Conservation (phyloP, 225 moss, liverwort and hornwort species). For the Straminergon stramineum region DNA sequence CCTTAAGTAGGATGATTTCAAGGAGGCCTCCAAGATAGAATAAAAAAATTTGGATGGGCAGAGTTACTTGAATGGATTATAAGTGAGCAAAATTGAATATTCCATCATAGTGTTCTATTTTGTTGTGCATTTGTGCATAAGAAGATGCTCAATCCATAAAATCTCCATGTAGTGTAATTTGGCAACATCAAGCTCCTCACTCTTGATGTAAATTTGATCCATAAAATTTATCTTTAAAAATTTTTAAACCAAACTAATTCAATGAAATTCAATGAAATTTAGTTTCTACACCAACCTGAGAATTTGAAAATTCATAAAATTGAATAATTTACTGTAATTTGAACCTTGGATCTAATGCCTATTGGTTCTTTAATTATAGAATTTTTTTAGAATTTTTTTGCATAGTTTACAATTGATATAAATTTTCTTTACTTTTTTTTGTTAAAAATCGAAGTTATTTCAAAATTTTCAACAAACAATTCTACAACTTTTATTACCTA, state of each 20-base stretch:
- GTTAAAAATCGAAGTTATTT: neutral
- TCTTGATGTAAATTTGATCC: neutral
- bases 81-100: neutral
- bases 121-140: neutral
- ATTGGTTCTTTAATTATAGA: neutral
- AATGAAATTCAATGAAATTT: no score
- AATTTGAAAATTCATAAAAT: neutral
- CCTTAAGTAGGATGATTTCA: neutral
- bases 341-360: neutral
- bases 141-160: neutral
- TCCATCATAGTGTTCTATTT: neutral
- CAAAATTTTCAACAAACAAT: neutral
- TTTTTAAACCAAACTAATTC: neutral
- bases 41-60: no score
- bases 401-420: no score
- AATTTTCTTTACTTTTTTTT: no score
- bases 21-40: neutral
- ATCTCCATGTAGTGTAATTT: neutral
- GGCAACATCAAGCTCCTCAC: no score
- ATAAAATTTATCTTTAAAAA: neutral
- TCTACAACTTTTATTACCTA: neutral
- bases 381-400: neutral
- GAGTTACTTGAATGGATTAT: neutral
- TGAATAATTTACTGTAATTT: neutral
- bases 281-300: neutral